Percentiles rank a stretch among this genome's conserved stretches.
These are phyloP conservation scores for Puccinia horiana DNA, from an alignment of 1,284 basidiomycete genomes.

Conservation along the genomic window DNA sequence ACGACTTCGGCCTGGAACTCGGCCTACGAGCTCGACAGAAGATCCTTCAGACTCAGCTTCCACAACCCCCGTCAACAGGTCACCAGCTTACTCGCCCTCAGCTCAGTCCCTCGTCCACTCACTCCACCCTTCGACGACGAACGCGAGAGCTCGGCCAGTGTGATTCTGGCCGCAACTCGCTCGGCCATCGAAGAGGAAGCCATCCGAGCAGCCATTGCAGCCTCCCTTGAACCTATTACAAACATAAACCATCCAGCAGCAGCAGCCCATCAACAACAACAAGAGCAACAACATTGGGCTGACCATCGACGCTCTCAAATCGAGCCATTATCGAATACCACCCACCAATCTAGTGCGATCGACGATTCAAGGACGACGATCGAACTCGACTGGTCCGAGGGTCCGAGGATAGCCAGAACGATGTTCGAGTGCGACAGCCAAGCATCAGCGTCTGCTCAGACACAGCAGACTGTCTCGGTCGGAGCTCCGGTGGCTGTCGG, in stretches of 20 bases:
- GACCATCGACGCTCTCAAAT: neutral
- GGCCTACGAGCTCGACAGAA: neutral
- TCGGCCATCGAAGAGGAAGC: conserved; percentile 39
- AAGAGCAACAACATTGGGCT: neutral
- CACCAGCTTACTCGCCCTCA: conserved; percentile 38
- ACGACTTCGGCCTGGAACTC: conserved; percentile 8
- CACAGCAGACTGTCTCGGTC: too few relatives aligned
- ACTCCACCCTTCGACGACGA: conserved; percentile 37
- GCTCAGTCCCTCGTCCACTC: conserved; percentile 27
- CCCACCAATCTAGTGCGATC: neutral
- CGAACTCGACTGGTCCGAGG: neutral
- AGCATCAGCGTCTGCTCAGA: too few relatives aligned
- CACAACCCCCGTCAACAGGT: conserved; percentile 38
- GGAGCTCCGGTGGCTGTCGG: too few relatives aligned
- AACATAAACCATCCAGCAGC: too few relatives aligned
- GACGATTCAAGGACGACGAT: neutral
- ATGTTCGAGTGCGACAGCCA: too few relatives aligned
- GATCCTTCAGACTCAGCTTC: conserved; percentile 28
- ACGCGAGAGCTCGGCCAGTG: neutral
- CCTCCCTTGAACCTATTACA: neutral
- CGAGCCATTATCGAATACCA: neutral
- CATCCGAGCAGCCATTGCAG: conserved; percentile 15
- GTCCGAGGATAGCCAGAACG: neutral
- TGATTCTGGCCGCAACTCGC: conserved; percentile 15
- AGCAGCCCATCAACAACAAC: neutral